Evolutionary conservation across 1,139 yeast genomes (phyloP).

Genomic region (Suhomyces maxii): DNA sequence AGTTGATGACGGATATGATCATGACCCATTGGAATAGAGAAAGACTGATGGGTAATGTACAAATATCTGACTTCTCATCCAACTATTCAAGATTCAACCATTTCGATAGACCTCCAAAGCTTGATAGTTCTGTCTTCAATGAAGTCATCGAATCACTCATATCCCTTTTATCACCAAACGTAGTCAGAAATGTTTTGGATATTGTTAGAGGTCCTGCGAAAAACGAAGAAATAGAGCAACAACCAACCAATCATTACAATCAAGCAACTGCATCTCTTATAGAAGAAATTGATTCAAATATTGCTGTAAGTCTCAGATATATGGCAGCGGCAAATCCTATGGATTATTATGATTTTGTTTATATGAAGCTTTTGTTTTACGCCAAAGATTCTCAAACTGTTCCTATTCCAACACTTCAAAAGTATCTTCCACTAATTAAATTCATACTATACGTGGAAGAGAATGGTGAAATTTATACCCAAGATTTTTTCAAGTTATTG

Average conservation of each 20-base stretch:
- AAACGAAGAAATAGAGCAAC: conserved; percentile 1
- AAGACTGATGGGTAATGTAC: conserved; percentile 5
- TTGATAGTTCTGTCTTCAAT: conserved; percentile 7
- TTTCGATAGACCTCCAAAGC: conserved; percentile 15
- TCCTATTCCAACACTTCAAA: conserved; percentile 40
- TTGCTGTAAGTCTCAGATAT: conserved; percentile 48
- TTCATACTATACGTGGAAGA: conserved; percentile 46
- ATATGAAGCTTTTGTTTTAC: conserved; percentile 36
- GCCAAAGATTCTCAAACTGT: conserved; percentile 38
- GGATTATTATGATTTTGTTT: conserved; percentile 46
- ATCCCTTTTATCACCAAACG: conserved; percentile 14
- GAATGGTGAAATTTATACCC: conserved; percentile 35
- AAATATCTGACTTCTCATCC: conserved; percentile 12
- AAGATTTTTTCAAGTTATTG: conserved; percentile 39
- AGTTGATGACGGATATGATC: conserved; percentile 32
- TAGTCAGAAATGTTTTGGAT: conserved; percentile 15
- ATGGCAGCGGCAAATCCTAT: conserved; percentile 57
- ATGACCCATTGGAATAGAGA: conserved; percentile 30
- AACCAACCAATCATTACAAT: neutral
- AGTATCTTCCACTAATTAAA: conserved; percentile 52
- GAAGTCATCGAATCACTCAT: conserved; percentile 14
- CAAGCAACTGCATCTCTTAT: conserved; percentile 6
- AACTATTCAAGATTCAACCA: conserved; percentile 17
- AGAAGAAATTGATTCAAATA: conserved; percentile 46
- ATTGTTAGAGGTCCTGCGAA: conserved; percentile 12